Evolutionary conservation across 306 rosid genomes (phyloP), one percentile per base, ranked within the genome.

Genomic region (Datisca glomerata): DNA sequence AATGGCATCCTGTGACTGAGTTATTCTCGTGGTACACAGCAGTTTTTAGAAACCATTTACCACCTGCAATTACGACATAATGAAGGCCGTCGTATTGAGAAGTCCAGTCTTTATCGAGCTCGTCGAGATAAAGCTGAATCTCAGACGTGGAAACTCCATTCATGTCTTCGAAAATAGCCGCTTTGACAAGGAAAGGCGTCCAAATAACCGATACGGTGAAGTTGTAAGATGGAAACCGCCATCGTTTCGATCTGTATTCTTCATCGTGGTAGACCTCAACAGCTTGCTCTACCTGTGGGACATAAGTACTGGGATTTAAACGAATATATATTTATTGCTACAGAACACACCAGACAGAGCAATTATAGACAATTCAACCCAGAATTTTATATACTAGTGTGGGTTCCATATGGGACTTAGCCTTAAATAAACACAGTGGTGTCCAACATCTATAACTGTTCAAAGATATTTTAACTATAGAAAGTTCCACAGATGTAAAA

Each of bases 21-120:
- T 18, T 6, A 35, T 73, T 76, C 59, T 86, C 85, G 2, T 81
- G 69, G 84, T 64, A 86, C 37, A 81, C 59, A 8, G 92, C 69
- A 4, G 86, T 64, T 57, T 86, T 81, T 21, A 76, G 74, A 54
- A 75, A 86, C 96, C 96, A 86, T 69, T 81, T 72, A 3, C 96
- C 94, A 0, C 92, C 81, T 0, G 69, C 74, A 3, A 86, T 61
- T 6, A 76, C 70, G 0, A 49, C 68, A 18, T 73, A 68, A 21
- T 86, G 78, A 5, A 71, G 61, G 45, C 53, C 49, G 5, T 32
- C 45, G 6, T 70, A 81, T 15, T 54, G 75, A 21, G 55, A 6
- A 0, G 75, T 75, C 96, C 96, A 86, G 21, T 50, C 49, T 49
- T 51, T 27, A 27, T 78, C 92, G 3, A 75, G 68, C 18, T 13